Evolutionary conservation across 352 stramenopile species (phyloP).

Genomic region (Globisporangium nodosum): DNA sequence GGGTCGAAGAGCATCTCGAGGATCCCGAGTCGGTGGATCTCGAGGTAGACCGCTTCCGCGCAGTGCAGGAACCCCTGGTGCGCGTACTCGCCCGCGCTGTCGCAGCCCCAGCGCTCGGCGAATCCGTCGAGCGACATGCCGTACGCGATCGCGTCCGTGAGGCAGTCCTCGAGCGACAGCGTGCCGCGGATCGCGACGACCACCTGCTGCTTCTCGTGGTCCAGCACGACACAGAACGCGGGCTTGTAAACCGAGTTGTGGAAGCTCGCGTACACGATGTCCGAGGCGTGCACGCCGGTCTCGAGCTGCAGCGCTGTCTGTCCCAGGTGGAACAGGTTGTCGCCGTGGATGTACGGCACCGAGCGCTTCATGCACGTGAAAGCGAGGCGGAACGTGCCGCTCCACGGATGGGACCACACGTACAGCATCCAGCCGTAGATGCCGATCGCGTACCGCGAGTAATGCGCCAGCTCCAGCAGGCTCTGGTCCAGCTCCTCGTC

Average conservation of each 20-base stretch:
- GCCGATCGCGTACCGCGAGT: slow-evolving; percentile 78
- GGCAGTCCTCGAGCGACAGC: slow-evolving; percentile 81
- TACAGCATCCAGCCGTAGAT: slow-evolving; percentile 90
- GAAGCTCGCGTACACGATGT: slow-evolving; percentile 84
- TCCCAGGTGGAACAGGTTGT: slow-evolving; percentile 80
- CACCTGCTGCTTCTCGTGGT: slow-evolving; percentile 66
- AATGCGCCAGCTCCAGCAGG: slow-evolving; percentile 72
- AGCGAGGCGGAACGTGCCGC: slow-evolving; percentile 60
- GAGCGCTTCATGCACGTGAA: slow-evolving; percentile 71
- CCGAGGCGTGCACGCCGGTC: slow-evolving; percentile 44
- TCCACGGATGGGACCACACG: slow-evolving; percentile 87
- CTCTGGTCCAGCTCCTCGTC: slow-evolving; percentile 41
- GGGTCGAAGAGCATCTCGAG: slow-evolving; percentile 86
- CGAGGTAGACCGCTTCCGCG: slow-evolving; percentile 65
- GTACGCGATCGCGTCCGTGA: slow-evolving; percentile 85
- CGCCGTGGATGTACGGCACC: slow-evolving; percentile 65
- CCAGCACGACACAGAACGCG: slow-evolving; percentile 76
- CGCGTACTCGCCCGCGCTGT: slow-evolving; percentile 63
- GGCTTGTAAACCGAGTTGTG: slow-evolving; percentile 75
- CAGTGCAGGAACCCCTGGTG: slow-evolving; percentile 82
- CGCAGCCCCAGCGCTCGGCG: slow-evolving; percentile 58
- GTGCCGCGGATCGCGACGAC: slow-evolving; percentile 81
- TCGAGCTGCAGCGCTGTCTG: slow-evolving; percentile 81
- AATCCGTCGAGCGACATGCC: slow-evolving; percentile 69
- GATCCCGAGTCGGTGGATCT: slow-evolving; percentile 63